Percentiles rank a stretch among this genome's conserved stretches.
These are phyloP conservation scores for cucumber (Cucumis sativus) DNA, from an alignment of 306 rosid species.

Conservation along the genomic window Cucumber_9930_V3 NC_026655.2:2260001-2260500, in stretches of 20 bases:
- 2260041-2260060: constrained; percentile 87
- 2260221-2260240: too few relatives aligned
- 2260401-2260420: neutral
- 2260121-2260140: neutral
- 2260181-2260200: too few relatives aligned
- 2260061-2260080: constrained; percentile 81
- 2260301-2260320: too few relatives aligned
- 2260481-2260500: constrained; percentile 13
- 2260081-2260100: neutral
- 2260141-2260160: neutral
- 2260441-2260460: neutral
- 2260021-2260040: constrained; percentile 65
- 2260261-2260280: too few relatives aligned
- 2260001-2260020: constrained; percentile 75
- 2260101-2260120: neutral
- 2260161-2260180: neutral
- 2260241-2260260: too few relatives aligned
- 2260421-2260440: neutral
- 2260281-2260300: too few relatives aligned
- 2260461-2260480: neutral
- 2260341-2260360: neutral
- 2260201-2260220: too few relatives aligned
- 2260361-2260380: neutral
- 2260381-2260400: neutral
- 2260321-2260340: too few relatives aligned